Evolutionary conservation across 2,329 filamentous ascomycete species (phyloP), one percentile per base, ranked within the genome.

Genomic region (Aspergillus pseudoviridinutans): DNA sequence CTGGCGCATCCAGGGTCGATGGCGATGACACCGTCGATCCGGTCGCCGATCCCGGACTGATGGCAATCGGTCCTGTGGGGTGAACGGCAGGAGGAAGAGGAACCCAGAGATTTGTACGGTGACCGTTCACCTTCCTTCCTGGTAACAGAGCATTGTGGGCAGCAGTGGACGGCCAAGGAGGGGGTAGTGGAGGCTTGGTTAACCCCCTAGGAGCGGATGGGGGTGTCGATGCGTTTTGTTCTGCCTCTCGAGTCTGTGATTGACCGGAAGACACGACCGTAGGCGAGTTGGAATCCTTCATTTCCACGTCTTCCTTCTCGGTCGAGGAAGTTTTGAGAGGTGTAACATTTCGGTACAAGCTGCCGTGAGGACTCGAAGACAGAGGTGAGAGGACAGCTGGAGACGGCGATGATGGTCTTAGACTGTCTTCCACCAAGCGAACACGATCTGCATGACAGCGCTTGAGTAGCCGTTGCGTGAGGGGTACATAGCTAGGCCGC

Each of bases 381-480:
- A 59, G 29, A 49, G 60, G 58, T 1, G 62, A 61, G 56, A 59
- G 4, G 27, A 54, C 20, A 58, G 52, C 10, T 59, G 58, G 60
- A 22, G 59, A 60, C 3, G 60, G 58, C n/a, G 62, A 50, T 8
- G 60, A 53, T 7, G 49, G 60, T 32, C 67, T 64, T 24, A 63
- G 68, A 12, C 60, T 61, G 41, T 57, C 53, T 55, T 74, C 68
- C 49, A 75, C 73, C 41, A 74, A 59, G 35, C 66, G 70, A 25
- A 71, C 57, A 42, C 76, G 72, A 61, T 79, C 76, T 53, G 71
- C 69, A 59, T 74, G 71, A 52, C 75, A 76, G 32, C 75, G 75
- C 53, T 73, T 71, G 22, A 80, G 64, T 8, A 80, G 64, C 6
- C 77, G 75, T 50, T 76, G 71, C 1, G 73, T 75, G 20, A 78